These are phyloP conservation scores for Calonectria fujianensis DNA, from an alignment of 2,329 filamentous ascomycete genomes.

Conservation along the genomic window DNA sequence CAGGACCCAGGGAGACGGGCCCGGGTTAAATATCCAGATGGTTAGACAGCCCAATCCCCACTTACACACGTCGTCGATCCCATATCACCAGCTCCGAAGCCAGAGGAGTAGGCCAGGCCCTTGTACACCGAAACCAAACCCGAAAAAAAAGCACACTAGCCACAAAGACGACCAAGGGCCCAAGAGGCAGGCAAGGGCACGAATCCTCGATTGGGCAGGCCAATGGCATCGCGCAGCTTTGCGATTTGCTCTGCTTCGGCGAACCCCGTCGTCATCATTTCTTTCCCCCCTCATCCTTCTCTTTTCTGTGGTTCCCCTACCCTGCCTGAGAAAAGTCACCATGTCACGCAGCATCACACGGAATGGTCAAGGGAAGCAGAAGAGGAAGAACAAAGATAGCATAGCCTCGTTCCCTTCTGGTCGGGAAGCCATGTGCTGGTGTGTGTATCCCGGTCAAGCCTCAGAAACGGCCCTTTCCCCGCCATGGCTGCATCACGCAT, in stretches of 20 bases:
- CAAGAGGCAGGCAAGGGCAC: conserved; percentile 10
- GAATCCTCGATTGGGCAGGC: conserved; percentile 4
- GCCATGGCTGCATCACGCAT: too few species aligned
- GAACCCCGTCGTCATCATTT: conserved; percentile 29
- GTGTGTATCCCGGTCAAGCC: too few species aligned
- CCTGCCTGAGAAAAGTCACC: background rate
- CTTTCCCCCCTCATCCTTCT: background rate
- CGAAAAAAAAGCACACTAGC: conserved; percentile 17
- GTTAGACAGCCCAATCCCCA: conserved; percentile 36
- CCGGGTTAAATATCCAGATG: conserved; percentile 16
- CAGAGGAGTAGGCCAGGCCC: background rate
- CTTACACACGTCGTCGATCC: conserved; percentile 48
- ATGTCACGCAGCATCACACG: conserved; percentile 4
- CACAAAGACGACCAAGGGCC: background rate
- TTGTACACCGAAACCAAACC: conserved; percentile 15
- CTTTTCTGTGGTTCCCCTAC: background rate
- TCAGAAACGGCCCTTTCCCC: background rate
- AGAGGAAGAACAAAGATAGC: background rate
- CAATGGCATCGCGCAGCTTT: conserved; percentile 10
- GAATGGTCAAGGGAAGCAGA: background rate
- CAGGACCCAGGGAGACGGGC: background rate
- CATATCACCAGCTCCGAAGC: conserved; percentile 34
- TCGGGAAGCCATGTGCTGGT: background rate
- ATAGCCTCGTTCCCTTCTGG: background rate
- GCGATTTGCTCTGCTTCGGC: conserved; percentile 14